Conservation (phyloP, 1,284 basidiomycete species). For the Tetrapyrgos nigripes region DNA sequence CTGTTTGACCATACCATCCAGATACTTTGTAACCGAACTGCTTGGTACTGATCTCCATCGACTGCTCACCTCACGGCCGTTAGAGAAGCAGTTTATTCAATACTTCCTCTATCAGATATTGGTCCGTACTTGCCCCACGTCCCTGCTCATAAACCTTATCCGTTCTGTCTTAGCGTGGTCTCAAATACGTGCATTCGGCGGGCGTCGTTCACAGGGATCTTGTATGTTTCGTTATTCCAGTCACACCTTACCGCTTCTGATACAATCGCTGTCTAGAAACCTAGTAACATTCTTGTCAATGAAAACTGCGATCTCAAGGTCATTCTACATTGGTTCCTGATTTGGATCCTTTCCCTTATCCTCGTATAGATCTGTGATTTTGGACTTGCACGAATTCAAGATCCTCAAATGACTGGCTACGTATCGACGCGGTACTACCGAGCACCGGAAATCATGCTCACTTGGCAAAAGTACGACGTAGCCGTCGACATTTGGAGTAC, state of each 20-base stretch:
- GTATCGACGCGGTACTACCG: conserved; percentile 99
- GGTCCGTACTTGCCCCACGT: conserved; percentile 49
- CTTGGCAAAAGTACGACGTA: conserved; percentile 99
- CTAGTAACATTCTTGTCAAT: conserved; percentile 99
- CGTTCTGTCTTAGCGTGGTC: conserved; percentile 71
- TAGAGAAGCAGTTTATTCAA: conserved; percentile 99
- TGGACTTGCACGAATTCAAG: conserved; percentile 94
- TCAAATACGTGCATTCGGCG: conserved; percentile 99
- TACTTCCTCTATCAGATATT: conserved; percentile 99
- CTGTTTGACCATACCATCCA: conserved; percentile 34
- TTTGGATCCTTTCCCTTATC: conserved; percentile 8
- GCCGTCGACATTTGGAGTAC: conserved; percentile 99
- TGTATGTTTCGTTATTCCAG: conserved; percentile 47
- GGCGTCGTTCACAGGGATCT: conserved; percentile 99
- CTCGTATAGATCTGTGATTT: conserved; percentile 91
- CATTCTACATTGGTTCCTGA: conserved; percentile 10
- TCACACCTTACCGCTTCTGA: conserved; percentile 13
- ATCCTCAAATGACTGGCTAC: conserved; percentile 99
- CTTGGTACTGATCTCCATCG: conserved; percentile 98
- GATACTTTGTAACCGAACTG: conserved; percentile 99
- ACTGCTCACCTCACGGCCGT: conserved; percentile 92
- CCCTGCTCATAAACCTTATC: conserved; percentile 2
- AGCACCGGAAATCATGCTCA: conserved; percentile 99
- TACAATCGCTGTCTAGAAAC: conserved; percentile 69
- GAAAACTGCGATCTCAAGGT: conserved; percentile 98